Percentiles rank a stretch among this genome's conserved stretches.
phyloP scores from a whole-genome alignment of 331 rosid species.

The Malus hybrid region DNA sequence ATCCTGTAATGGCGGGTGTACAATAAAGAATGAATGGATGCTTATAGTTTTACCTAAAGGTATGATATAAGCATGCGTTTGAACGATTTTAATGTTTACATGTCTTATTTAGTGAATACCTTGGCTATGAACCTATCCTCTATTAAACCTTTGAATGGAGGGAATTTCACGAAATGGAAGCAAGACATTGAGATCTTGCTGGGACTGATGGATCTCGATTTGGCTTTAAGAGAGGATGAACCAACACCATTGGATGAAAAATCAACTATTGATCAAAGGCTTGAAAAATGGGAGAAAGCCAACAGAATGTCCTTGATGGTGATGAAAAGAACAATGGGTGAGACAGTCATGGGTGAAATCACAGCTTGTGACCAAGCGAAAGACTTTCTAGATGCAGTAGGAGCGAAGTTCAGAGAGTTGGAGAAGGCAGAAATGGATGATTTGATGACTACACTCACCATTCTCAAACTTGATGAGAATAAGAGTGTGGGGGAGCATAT shows the following conservation, averaged over 20 bases:
- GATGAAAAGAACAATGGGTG: background rate
- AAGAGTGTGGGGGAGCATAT: too few species aligned
- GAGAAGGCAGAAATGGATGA: background rate
- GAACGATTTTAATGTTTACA: too few species aligned
- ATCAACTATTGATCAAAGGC: background rate
- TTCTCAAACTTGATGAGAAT: too few species aligned
- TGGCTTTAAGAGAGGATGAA: background rate
- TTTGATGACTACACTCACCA: too few species aligned
- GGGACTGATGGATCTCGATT: background rate
- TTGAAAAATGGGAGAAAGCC: background rate
- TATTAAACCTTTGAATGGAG: background rate
- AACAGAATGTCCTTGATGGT: background rate
- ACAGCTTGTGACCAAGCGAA: background rate
- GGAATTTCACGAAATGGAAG: background rate
- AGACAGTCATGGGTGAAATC: background rate
- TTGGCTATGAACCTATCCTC: background rate
- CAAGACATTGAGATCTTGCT: too few species aligned
- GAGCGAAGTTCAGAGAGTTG: background rate
- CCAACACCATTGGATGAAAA: background rate
- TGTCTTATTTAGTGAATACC: too few species aligned
- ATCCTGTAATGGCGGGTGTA: too few species aligned
- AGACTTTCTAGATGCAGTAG: too few species aligned
- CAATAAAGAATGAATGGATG: too few species aligned
- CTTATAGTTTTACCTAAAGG: too few species aligned
- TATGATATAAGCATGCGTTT: too few species aligned